These are phyloP conservation scores for Puccinia coronata DNA, from an alignment of 1,284 basidiomycete genomes.

Conservation along the genomic window DNA sequence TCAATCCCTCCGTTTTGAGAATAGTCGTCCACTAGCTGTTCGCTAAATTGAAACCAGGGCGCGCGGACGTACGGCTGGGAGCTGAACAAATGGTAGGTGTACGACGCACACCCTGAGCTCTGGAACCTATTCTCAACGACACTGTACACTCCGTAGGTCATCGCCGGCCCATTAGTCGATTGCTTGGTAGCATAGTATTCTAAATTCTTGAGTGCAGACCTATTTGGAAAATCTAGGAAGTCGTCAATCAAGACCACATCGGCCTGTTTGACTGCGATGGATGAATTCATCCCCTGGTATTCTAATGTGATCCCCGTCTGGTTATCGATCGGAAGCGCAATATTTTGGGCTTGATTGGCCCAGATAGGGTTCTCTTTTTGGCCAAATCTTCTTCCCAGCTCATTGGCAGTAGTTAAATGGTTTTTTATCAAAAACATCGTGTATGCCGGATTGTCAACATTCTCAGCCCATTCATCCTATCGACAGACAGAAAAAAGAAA, in stretches of 20 bases:
- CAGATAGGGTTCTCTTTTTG: conserved; percentile 51
- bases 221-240: conserved; percentile 53
- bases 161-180: conserved; percentile 53
- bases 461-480: conserved; percentile 54
- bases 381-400: conserved; percentile 47
- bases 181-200: conserved; percentile 53
- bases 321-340: conserved; percentile 44
- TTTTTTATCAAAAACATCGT: conserved; percentile 54
- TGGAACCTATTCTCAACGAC: conserved; percentile 53
- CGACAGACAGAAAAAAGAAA: not conserved
- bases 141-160: conserved; percentile 55
- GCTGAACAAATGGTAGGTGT: conserved; percentile 53
- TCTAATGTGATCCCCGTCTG: conserved; percentile 53
- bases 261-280: conserved; percentile 55
- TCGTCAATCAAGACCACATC: conserved; percentile 55
- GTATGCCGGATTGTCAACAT: conserved; percentile 50
- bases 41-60: conserved; percentile 55
- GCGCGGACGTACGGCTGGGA: conserved; percentile 53
- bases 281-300: conserved; percentile 54
- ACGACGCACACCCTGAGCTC: conserved; percentile 53
- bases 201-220: conserved; percentile 50
- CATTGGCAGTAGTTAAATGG: conserved; percentile 51
- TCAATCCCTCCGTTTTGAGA: conserved; percentile 52
- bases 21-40: conserved; percentile 53
- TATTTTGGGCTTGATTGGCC: conserved; percentile 51